Evolutionary conservation across 805 yeast species (phyloP).

Genomic region (Sugiyamaella qingdaonensis): DNA sequence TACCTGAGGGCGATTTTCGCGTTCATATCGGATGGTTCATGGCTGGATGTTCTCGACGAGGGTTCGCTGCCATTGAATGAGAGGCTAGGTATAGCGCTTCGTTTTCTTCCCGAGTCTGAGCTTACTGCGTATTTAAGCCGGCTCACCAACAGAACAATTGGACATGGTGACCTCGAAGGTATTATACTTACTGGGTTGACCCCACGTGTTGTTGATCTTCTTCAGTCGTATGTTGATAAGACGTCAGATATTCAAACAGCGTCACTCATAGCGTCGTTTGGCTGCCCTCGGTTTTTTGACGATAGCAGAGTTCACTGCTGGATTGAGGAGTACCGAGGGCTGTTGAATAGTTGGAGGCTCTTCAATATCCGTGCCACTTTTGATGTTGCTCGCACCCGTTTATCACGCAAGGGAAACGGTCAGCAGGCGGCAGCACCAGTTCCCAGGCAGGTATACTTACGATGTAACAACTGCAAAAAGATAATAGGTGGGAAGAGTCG

Average conservation of each 20-base stretch:
- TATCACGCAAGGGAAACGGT: conserved; percentile 53
- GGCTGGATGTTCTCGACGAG: conserved; percentile 95
- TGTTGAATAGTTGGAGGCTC: conserved; percentile 76
- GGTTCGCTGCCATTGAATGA: conserved; percentile 83
- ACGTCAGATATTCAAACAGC: conserved; percentile 93
- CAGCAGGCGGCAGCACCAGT: conserved; percentile 44
- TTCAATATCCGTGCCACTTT: conserved; percentile 77
- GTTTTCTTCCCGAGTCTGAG: conserved; percentile 76
- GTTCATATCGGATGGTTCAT: conserved; percentile 85
- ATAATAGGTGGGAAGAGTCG: conserved; percentile 16
- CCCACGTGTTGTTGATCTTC: conserved; percentile 69
- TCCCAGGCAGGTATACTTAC: conserved; percentile 73
- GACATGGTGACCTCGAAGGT: conserved; percentile 86
- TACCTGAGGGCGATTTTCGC: conserved; percentile 90
- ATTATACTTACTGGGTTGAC: conserved; percentile 89
- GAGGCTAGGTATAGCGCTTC: conserved; percentile 81
- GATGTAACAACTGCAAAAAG: conserved; percentile 79
- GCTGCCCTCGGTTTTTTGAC: conserved; percentile 75
- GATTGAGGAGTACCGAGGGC: conserved; percentile 59
- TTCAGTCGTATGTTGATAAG: conserved; percentile 83
- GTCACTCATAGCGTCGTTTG: conserved; percentile 71
- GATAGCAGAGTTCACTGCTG: conserved; percentile 74
- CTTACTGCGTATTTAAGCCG: conserved; percentile 65
- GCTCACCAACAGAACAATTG: conserved; percentile 65
- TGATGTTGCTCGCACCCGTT: conserved; percentile 70